These are phyloP conservation scores for Iris macrosiphon DNA, from an alignment of 106 monocot species.

Conservation along the genomic window DNA sequence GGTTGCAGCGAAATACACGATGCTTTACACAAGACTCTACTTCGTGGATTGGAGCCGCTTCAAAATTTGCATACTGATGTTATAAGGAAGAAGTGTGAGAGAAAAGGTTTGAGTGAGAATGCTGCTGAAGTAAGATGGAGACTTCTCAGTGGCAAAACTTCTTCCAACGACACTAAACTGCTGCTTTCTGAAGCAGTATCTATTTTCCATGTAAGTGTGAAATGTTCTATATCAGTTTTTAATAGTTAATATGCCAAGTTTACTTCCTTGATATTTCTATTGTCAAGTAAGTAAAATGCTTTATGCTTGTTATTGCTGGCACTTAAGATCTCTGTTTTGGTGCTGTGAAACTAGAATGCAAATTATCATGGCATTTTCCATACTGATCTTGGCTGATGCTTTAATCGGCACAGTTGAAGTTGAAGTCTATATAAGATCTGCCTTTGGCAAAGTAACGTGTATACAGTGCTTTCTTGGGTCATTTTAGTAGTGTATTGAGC, in stretches of 20 bases:
- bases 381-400: too few species aligned
- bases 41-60: slow-evolving; percentile 33
- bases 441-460: too few species aligned
- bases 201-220: slow-evolving; percentile 71
- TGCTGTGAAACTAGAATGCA: too few species aligned
- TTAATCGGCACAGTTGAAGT: too few species aligned
- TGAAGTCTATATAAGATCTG: too few species aligned
- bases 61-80: slow-evolving; percentile 22
- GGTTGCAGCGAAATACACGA: slow-evolving; percentile 51
- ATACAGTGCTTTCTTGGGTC: too few species aligned
- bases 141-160: slow-evolving; percentile 59
- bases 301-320: too few species aligned
- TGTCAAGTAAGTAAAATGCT: background rate
- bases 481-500: too few species aligned
- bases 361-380: too few species aligned
- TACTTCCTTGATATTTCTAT: background rate
- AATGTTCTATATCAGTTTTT: background rate
- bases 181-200: slow-evolving; percentile 65
- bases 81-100: slow-evolving; percentile 52
- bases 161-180: slow-evolving; percentile 28
- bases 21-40: slow-evolving; percentile 39
- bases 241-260: background rate
- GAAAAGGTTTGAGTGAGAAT: slow-evolving; percentile 25
- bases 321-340: too few species aligned
- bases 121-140: slow-evolving; percentile 63